Evolutionary conservation across 371 early-diverging fungal genomes (phyloP).

Genomic region (Mortierella sp.): DNA sequence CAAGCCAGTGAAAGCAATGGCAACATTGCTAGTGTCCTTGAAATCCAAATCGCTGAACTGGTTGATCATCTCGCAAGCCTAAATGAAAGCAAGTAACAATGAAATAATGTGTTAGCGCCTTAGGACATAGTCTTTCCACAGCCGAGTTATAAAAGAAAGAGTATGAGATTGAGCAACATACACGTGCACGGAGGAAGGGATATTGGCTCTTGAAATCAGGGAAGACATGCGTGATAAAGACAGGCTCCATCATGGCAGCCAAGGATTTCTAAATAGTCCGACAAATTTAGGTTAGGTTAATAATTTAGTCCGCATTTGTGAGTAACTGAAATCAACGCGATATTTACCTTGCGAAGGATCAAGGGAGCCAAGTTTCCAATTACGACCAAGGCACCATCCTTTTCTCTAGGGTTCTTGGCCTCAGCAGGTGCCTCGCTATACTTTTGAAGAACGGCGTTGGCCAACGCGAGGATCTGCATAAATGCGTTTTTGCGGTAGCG

Average conservation of each 20-base stretch:
- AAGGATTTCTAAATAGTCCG: conserved; percentile 29
- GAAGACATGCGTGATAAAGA: conserved; percentile 88
- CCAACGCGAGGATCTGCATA: conserved; percentile 78
- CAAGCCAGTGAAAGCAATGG: conserved; percentile 73
- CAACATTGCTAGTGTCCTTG: conserved; percentile 61
- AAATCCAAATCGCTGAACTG: conserved; percentile 63
- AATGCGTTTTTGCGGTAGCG: conserved; percentile 83
- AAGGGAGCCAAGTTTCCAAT: conserved; percentile 75
- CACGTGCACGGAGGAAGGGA: conserved; percentile 87
- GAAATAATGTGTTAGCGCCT: background rate
- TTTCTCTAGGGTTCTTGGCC: conserved; percentile 79
- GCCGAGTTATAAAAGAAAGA: background rate
- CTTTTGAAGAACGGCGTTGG: conserved; percentile 76
- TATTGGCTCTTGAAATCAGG: conserved; percentile 88
- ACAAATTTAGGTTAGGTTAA: background rate
- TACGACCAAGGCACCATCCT: conserved; percentile 93
- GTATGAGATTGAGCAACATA: conserved; percentile 30
- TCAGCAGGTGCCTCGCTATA: conserved; percentile 74
- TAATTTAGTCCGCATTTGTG: conserved; percentile 15
- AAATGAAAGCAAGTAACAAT: background rate
- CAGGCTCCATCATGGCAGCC: conserved; percentile 75
- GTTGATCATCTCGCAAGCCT: conserved; percentile 60
- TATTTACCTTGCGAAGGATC: conserved; percentile 69
- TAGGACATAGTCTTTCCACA: background rate
- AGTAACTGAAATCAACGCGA: background rate